These are phyloP conservation scores for Clavulina sp. DNA, from an alignment of 768 basidiomycete genomes.

Conservation along the genomic window DNA sequence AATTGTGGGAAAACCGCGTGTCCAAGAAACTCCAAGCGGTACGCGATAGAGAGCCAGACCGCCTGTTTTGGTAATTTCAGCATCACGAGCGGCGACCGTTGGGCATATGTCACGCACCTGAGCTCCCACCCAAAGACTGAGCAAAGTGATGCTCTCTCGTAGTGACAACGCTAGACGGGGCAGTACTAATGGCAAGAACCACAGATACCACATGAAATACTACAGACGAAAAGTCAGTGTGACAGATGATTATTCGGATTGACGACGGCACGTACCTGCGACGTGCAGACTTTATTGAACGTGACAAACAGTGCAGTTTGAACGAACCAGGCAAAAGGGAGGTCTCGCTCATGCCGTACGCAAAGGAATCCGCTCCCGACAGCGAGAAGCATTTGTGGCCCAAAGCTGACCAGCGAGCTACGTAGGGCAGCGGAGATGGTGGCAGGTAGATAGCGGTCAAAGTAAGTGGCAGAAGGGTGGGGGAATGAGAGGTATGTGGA, in stretches of 20 bases:
- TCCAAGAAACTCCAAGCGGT: constrained; percentile 76
- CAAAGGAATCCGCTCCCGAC: constrained; percentile 59
- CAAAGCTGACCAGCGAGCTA: constrained; percentile 60
- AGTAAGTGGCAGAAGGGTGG: constrained; percentile 8
- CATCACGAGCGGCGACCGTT: not conserved
- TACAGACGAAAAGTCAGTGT: constrained; percentile 18
- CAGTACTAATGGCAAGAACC: constrained; percentile 69
- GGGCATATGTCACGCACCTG: constrained; percentile 22
- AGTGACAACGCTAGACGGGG: constrained; percentile 42
- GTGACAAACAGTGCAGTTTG: constrained; percentile 85
- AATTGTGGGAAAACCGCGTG: constrained; percentile 51
- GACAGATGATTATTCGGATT: not conserved
- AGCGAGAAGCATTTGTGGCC: constrained; percentile 64
- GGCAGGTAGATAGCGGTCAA: constrained; percentile 8
- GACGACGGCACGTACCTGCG: constrained; percentile 40
- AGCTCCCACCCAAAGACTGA: constrained; percentile 49
- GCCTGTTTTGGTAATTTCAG: constrained; percentile 29
- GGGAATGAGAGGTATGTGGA: constrained; percentile 81
- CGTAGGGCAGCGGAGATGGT: constrained; percentile 26
- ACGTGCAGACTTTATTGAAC: constrained; percentile 98
- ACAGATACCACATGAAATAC: constrained; percentile 96
- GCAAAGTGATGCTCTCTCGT: constrained; percentile 23
- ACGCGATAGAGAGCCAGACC: constrained; percentile 82
- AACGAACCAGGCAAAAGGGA: constrained; percentile 76
- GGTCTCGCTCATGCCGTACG: constrained; percentile 37